A percentile compares a stretch with the other conserved stretches of the same genome.
Evolutionary conservation across 768 basidiomycete species (phyloP).

Genomic region (Mycena pura): DNA sequence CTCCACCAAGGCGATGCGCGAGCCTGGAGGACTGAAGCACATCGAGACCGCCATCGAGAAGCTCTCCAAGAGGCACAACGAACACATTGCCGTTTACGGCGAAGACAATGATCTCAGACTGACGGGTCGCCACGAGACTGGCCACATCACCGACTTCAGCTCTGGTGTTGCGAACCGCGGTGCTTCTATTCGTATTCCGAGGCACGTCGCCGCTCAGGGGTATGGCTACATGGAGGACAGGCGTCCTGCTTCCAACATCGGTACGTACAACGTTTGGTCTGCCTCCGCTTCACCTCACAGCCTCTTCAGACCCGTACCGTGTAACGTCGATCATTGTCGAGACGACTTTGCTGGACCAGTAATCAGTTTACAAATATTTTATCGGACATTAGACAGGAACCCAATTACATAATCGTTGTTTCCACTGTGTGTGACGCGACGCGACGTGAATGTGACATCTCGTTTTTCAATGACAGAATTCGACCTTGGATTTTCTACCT

Average conservation of each 20-base stretch:
- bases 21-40: slow-evolving; percentile 88
- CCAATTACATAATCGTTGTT: slow-evolving; percentile 7
- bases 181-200: slow-evolving; percentile 94
- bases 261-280: slow-evolving; percentile 48
- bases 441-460: slow-evolving; percentile 2
- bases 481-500: slow-evolving; percentile 60
- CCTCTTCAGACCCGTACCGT: slow-evolving; percentile 85
- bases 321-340: slow-evolving; percentile 90
- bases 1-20: slow-evolving; percentile 94
- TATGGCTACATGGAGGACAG: slow-evolving; percentile 97
- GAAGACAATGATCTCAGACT: slow-evolving; percentile 97
- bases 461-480: slow-evolving; percentile 47
- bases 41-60: slow-evolving; percentile 96
- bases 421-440: background rate
- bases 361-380: slow-evolving; percentile 24
- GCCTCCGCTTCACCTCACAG: background rate
- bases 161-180: slow-evolving; percentile 98
- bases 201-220: slow-evolving; percentile 91
- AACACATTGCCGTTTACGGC: slow-evolving; percentile 97
- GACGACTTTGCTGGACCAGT: slow-evolving; percentile 79
- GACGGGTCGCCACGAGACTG: slow-evolving; percentile 97
- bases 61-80: slow-evolving; percentile 85
- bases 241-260: slow-evolving; percentile 97
- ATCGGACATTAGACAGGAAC: background rate
- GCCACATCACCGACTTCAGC: slow-evolving; percentile 89